Evolutionary conservation across 345 rosid genomes (phyloP).

Genomic region (Hypericum perforatum): DNA sequence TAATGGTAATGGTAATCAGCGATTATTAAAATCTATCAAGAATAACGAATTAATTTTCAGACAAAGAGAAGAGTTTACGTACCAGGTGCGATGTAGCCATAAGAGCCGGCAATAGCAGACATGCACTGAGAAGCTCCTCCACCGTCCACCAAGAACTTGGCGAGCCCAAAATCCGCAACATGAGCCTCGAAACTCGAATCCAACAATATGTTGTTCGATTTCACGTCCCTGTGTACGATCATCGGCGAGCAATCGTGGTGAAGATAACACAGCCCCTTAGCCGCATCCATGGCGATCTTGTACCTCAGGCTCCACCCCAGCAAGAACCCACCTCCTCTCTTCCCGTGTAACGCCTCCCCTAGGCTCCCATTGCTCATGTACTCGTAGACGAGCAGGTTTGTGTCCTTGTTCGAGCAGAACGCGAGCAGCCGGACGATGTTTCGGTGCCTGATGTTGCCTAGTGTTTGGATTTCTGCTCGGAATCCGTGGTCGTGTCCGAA

Average conservation of each 20-base stretch:
- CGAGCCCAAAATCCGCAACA: constrained; percentile 91
- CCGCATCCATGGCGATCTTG: constrained; percentile 84
- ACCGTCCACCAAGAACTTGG: constrained; percentile 69
- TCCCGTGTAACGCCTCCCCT: constrained; percentile 81
- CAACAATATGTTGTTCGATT: constrained; percentile 81
- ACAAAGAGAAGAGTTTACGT: constrained; percentile 6
- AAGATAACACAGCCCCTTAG: constrained; percentile 82
- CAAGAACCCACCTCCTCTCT: constrained; percentile 66
- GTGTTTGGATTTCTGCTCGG: constrained; percentile 75
- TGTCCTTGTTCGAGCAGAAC: constrained; percentile 72
- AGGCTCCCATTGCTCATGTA: constrained; percentile 92
- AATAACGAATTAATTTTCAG: no score
- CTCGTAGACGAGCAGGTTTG: constrained; percentile 80
- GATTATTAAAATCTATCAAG: no score
- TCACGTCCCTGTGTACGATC: constrained; percentile 83
- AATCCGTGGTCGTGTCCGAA: constrained; percentile 80
- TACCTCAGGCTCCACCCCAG: constrained; percentile 65
- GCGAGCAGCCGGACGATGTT: constrained; percentile 83
- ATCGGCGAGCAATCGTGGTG: constrained; percentile 92
- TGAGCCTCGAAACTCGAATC: constrained; percentile 88
- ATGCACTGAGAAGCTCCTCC: constrained; percentile 82
- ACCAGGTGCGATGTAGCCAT: constrained; percentile 99
- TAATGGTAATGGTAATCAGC: no score
- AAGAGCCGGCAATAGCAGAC: constrained; percentile 95
- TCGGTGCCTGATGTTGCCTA: constrained; percentile 81